Base-by-base conservation (phyloP, 495 filamentous ascomycete genomes). In the Chaetomium tenue region DNA sequence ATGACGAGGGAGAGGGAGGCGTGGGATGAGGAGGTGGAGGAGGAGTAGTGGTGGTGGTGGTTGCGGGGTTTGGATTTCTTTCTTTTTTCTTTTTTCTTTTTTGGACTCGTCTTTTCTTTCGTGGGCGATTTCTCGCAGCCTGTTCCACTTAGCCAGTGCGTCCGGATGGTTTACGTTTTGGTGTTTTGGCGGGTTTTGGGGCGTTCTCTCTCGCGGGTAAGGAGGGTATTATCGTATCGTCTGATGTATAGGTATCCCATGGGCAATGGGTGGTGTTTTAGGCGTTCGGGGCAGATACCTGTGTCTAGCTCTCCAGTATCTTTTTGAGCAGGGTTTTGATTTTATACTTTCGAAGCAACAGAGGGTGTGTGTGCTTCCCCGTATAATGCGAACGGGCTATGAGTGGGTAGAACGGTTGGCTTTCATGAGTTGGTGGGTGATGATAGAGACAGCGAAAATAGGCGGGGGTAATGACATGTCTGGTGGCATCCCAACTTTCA, bases 21-120 rank as follows among this genome's bases (percentile, higher is more conserved):
- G 16, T 91, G 89, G 87, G 91, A 91, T 61, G 89, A 86, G 66
- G 82, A 81, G 61, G 88, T 89, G 60, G 83, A 85, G 61, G 79
- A 82, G 40, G 78, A 76, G 67, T 70, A 23, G n/a, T 7, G 46
- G 20, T 18, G 20, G n/a, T n/a, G 46, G 8, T 44, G 15, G 40
- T 37, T 7, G 40, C 13, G 13, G 40, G 39, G 12, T 11, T 40
- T 11, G 39, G 13, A 12, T 11, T 40, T 37, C 11, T 37, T 37
- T 37, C 33, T 37, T 37, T 12, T 5, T 12, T 3, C 5, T 12
- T 5, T 12, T 12, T 12, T 37, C 33, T 37, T 37, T 37, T 37
- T 11, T 33, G 30, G 30, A n/a, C n/a, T n/a, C n/a, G 30, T 37
- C 8, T 37, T 6, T 37, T 37, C 9, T 37, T 37, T 37, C 9